A percentile compares a stretch with the other conserved stretches of the same genome.
Evolutionary conservation across 2,329 filamentous ascomycete species (phyloP).

Genomic region (Colletotrichum gigasporum): DNA sequence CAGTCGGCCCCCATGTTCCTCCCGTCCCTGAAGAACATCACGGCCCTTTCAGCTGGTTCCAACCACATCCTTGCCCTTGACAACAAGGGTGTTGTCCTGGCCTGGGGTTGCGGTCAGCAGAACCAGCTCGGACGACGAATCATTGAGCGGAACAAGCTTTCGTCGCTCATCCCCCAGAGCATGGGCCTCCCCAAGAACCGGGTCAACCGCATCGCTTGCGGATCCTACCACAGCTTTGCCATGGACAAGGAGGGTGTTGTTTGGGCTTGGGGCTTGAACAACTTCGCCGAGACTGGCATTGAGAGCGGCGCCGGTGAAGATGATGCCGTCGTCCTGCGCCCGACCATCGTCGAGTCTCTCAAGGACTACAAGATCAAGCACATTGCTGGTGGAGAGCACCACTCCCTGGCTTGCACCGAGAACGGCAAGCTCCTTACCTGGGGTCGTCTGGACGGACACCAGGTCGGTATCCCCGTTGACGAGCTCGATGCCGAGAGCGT

Average conservation of each 20-base stretch:
- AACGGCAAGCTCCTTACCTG: constrained; percentile 68
- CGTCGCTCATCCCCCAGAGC: constrained; percentile 69
- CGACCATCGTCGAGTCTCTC: constrained; percentile 73
- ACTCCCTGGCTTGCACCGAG: constrained; percentile 72
- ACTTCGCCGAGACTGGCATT: constrained; percentile 80
- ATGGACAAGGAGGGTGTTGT: constrained; percentile 76
- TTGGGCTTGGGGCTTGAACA: constrained; percentile 88
- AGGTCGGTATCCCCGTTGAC: constrained; percentile 65
- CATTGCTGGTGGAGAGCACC: constrained; percentile 76
- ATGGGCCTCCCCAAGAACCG: constrained; percentile 70
- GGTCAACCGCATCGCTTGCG: constrained; percentile 70
- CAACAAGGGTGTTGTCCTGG: constrained; percentile 69
- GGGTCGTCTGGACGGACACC: constrained; percentile 66
- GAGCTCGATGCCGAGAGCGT: constrained; percentile 66
- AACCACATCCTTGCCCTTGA: constrained; percentile 79
- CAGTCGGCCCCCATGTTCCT: constrained; percentile 58
- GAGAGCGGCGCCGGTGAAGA: constrained; percentile 71
- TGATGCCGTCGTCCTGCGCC: constrained; percentile 77
- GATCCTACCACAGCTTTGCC: constrained; percentile 86
- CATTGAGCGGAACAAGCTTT: constrained; percentile 70
- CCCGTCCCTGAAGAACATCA: constrained; percentile 72
- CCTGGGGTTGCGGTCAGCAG: constrained; percentile 80
- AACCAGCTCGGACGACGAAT: constrained; percentile 68
- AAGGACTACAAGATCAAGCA: constrained; percentile 69
- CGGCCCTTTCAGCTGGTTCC: constrained; percentile 70